These are phyloP conservation scores for Yarrowia porcina DNA, from an alignment of 805 yeast genomes.

Conservation along the genomic window DNA sequence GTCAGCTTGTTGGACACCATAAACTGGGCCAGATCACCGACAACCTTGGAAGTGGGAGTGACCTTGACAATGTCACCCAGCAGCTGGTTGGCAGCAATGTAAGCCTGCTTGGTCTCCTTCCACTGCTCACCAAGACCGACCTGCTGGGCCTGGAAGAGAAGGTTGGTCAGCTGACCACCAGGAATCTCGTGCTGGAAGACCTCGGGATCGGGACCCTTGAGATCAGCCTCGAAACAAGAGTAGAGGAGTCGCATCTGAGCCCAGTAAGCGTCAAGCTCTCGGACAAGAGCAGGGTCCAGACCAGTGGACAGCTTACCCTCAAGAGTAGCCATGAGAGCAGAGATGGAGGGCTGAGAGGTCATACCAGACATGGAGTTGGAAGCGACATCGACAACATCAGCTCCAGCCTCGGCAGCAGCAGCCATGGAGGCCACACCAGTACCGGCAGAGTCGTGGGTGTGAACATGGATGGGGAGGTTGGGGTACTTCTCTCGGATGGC, in stretches of 20 bases:
- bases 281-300: conserved; percentile 60
- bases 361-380: conserved; percentile 96
- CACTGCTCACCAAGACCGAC: conserved; percentile 96
- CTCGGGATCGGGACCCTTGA: conserved; percentile 99
- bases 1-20: conserved; percentile 94
- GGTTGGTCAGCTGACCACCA: conserved; percentile 98
- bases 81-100: conserved; percentile 82
- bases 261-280: conserved; percentile 94
- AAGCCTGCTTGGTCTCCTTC: conserved; percentile 93
- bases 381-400: conserved; percentile 97
- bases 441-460: conserved; percentile 99
- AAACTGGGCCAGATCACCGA: conserved; percentile 99
- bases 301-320: conserved; percentile 83
- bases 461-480: conserved; percentile 94
- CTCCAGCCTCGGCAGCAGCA: conserved; percentile 93
- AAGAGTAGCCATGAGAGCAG: conserved; percentile 86
- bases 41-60: conserved; percentile 99
- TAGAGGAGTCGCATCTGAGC: conserved; percentile 96
- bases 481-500: conserved; percentile 84
- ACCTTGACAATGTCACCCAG: conserved; percentile 98
- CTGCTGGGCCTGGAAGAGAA: conserved; percentile 98
- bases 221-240: conserved; percentile 96
- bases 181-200: conserved; percentile 98
- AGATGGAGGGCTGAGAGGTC: conserved; percentile 96
- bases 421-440: conserved; percentile 97